Evolutionary conservation across 2,329 filamentous ascomycete genomes (phyloP).

Genomic region (Colletotrichum falcatum): DNA sequence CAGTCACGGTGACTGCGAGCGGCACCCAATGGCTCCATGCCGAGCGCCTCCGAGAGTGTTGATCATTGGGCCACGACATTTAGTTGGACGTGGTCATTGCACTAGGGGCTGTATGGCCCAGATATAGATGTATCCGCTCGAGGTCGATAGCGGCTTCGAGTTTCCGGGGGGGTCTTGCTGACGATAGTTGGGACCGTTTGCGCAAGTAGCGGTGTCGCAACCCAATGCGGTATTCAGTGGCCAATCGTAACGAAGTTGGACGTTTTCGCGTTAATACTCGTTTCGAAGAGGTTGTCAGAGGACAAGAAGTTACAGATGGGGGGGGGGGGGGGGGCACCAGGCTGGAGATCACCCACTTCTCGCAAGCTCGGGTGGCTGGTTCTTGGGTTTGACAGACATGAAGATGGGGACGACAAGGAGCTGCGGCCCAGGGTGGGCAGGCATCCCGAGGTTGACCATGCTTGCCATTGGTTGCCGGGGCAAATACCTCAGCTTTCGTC

Average conservation of each 20-base stretch:
- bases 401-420: slow-evolving; percentile 37
- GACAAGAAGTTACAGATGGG: slow-evolving; percentile 12
- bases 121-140: slow-evolving; percentile 13
- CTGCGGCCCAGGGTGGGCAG: slow-evolving; percentile 23
- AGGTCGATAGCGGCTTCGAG: slow-evolving; percentile 5
- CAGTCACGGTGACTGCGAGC: slow-evolving; percentile 85
- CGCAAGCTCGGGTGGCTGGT: slow-evolving; percentile 41
- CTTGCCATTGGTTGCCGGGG: slow-evolving; percentile 42
- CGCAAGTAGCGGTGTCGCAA: neutral
- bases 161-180: neutral
- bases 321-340: too few species aligned
- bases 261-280: neutral
- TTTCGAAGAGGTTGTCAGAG: slow-evolving; percentile 10
- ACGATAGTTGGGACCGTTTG: neutral
- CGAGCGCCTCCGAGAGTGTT: slow-evolving; percentile 67
- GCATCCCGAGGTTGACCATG: slow-evolving; percentile 41
- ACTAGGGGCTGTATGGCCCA: slow-evolving; percentile 29
- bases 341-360: slow-evolving; percentile 36
- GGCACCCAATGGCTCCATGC: slow-evolving; percentile 90
- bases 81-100: slow-evolving; percentile 46
- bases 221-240: neutral
- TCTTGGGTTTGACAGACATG: slow-evolving; percentile 27
- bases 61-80: slow-evolving; percentile 75
- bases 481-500: slow-evolving; percentile 10
- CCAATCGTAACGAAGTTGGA: slow-evolving; percentile 2